These are phyloP conservation scores for Cladosporium austrohemisphaericum DNA, from an alignment of 2,329 filamentous ascomycete species.

Conservation along the genomic window DNA sequence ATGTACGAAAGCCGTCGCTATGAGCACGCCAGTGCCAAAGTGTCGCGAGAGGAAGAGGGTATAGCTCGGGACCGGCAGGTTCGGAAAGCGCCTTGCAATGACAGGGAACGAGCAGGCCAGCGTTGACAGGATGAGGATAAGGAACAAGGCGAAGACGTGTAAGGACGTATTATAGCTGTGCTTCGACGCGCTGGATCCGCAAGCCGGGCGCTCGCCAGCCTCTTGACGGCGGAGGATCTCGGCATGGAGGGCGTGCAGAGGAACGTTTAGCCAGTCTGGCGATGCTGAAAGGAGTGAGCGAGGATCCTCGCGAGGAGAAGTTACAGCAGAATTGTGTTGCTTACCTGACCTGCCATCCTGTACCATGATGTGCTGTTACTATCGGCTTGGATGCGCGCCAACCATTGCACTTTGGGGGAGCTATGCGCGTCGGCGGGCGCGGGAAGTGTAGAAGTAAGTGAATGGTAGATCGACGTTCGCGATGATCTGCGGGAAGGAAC, in stretches of 20 bases:
- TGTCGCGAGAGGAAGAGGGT: constrained; percentile 59
- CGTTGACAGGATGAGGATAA: constrained; percentile 55
- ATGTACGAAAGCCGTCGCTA: constrained; percentile 57
- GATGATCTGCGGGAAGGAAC: no score
- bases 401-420: no score
- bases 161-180: constrained; percentile 53
- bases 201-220: constrained; percentile 44
- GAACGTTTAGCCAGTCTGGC: constrained; percentile 36
- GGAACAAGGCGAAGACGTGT: constrained; percentile 56
- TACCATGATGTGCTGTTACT: no score
- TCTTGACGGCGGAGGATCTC: constrained; percentile 44
- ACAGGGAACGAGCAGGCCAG: constrained; percentile 60
- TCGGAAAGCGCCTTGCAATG: constrained; percentile 56
- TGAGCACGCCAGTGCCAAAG: constrained; percentile 55
- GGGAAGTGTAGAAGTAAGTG: no score
- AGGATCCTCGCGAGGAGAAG: no score
- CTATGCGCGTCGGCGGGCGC: no score
- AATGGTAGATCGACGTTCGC: no score
- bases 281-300: constrained; percentile 17
- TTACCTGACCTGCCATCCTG: no score
- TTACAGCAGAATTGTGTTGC: no score
- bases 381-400: no score
- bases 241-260: constrained; percentile 44
- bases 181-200: constrained; percentile 47
- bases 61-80: constrained; percentile 56